phyloP scores from a whole-genome alignment of 495 filamentous ascomycete species.

The Tuber umbilicatum region DNA sequence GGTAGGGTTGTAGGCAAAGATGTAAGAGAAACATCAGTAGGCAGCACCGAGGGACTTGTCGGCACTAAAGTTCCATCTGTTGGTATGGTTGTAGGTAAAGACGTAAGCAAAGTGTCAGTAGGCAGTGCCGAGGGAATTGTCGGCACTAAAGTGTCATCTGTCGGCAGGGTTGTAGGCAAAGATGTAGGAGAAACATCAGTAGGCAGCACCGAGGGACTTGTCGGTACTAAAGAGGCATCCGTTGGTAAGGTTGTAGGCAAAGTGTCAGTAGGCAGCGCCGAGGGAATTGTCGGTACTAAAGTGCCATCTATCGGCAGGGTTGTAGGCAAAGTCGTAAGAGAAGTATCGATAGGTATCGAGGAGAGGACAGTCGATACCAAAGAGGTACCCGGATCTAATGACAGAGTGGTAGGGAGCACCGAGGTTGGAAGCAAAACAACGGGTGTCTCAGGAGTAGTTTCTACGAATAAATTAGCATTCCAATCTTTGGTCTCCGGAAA shows the following conservation, averaged over 20 bases:
- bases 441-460: conserved; percentile 8
- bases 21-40: conserved; percentile 3
- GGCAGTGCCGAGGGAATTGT: conserved; percentile 5
- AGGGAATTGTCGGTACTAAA: neutral
- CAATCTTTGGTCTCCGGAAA: neutral
- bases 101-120: neutral
- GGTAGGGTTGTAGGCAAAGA: conserved; percentile 14
- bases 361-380: conserved; percentile 12
- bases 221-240: neutral
- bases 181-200: neutral
- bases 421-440: neutral
- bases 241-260: conserved; percentile 8
- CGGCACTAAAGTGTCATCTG: conserved; percentile 7
- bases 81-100: neutral
- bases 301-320: neutral
- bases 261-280: conserved; percentile 7
- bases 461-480: conserved; percentile 17
- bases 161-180: neutral
- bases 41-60: neutral
- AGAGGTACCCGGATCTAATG: conserved; percentile 10
- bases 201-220: neutral
- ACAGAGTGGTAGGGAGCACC: neutral
- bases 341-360: neutral
- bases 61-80: neutral
- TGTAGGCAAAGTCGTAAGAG: no score